Evolutionary conservation across 768 basidiomycete species (phyloP), one percentile per base, ranked within the genome.

Genomic region (Tremella mesenterica): DNA sequence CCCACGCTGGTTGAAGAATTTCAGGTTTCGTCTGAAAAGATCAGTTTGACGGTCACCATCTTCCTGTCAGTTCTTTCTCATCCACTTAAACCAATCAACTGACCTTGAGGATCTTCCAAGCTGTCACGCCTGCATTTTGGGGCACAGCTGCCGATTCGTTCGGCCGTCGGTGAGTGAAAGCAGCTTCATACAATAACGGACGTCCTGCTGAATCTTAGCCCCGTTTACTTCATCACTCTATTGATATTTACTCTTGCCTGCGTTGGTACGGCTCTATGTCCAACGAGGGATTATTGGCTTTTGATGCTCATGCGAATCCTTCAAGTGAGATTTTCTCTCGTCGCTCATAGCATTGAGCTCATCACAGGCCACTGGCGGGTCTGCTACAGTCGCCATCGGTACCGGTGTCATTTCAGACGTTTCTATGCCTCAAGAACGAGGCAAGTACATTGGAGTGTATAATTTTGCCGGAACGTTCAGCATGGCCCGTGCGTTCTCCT

Each of bases 351-450:
- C 27, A 46, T 41, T 49, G 12, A 45, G 54, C 12, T 55, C 44
- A 25, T 29, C 36, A 13, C 49, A 45, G 75, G 83, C 85, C 1
- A 78, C 82, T 2, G 87, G 88, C 1, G 86, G 83, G 2, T 85
- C 86, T 0, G 85, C 85, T 52, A 86, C 85, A 0, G 77, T 87
- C 56, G 85, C 85, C 0, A 75, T 88, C 20, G 85, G 85, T 80
- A 83, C 84, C 29, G 88, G 88, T 4, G 81, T 86, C 5, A 79
- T 92, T 51, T 81, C 81, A 1, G 88, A 92, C 65, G 84, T 92
- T 25, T 80, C 85, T 4, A 79, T 79, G 1, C 82, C 80, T 0
- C 78, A 79, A 31, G 86, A 90, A 72, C 76, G 88, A 30, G 88
- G 85, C 16, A 79, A 81, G 6, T 87, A 83, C 72, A 79, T 82